A percentile compares a stretch with the other conserved stretches of the same genome.
phyloP scores from a whole-genome alignment of 148 eudicot species.

The Vaccinium myrtillus region DNA sequence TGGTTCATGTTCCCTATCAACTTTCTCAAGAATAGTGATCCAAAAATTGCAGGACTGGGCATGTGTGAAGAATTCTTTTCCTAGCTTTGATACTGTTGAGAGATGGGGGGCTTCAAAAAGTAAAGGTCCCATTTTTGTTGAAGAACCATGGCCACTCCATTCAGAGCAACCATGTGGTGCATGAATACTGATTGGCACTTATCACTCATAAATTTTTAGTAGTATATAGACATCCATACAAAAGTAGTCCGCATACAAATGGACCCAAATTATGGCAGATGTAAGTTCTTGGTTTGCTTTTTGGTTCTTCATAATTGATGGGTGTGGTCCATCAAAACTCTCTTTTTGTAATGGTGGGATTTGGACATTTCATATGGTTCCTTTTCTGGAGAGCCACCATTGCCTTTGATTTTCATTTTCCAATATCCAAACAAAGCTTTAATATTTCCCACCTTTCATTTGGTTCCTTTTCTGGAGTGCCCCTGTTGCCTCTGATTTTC shows the following conservation, averaged over 20 bases:
- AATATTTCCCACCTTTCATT: neutral
- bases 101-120: neutral
- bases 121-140: neutral
- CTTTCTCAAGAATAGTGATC: neutral
- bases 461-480: no score
- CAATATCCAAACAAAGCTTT: neutral
- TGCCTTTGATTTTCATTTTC: neutral
- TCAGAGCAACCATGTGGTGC: neutral
- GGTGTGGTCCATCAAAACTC: neutral
- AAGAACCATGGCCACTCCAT: neutral
- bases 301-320: neutral
- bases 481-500: no score
- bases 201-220: neutral
- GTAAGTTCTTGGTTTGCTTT: neutral
- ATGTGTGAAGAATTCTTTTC: neutral
- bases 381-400: neutral
- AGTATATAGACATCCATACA: neutral
- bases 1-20: neutral
- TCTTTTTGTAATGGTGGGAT: neutral
- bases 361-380: neutral
- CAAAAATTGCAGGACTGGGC: neutral
- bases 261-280: neutral
- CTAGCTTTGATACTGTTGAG: neutral
- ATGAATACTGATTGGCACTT: neutral
- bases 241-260: neutral